Evolutionary conservation across 2,329 filamentous ascomycete species (phyloP), one percentile per base, ranked within the genome.

Genomic region (Microdochium trichocladiopsis): DNA sequence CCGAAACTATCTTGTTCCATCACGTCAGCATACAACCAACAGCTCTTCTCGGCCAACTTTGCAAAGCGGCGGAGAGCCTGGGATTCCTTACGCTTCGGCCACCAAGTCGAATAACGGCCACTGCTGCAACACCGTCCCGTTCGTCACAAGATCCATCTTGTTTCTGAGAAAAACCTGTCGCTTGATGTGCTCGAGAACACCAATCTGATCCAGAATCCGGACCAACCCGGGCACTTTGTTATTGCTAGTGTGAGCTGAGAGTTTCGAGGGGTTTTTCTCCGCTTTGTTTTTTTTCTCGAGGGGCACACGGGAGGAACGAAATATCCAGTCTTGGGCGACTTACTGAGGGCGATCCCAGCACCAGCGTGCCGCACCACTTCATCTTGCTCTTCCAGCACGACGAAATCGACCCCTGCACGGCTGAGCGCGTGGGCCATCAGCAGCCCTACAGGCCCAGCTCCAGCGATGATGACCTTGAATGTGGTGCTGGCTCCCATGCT

Each of bases 381-480:
- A 21, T 57, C 47, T 10, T 55, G 51, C 2, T 53, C 52, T 50
- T 62, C 61, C 8, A 62, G 57, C n/a, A 62, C 50, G 11, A 59
- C 48, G 48, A 57, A 63, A 33, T 59, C 43, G 24, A 63, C 60
- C 8, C 50, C 50, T 3, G 56, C 56, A 10, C 33, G 49, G 4
- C 51, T 24, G 33, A 63, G 53, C 22, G 41, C 51, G 50, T 62
- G 58, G 12, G 60, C 57, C 3, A 62, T 49, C 0, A 57, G 57
- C 1, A 63, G 45, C 8, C 59, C 60, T 0, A 58, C 55, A 22
- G 37, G 37, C 9, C 37, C 37, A n/a, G 16, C 37, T n/a, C 37
- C 37, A 8, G 21, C 37, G n/a, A 45, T 45, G 37, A 45, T n/a
- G 37, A 45, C 37, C 37, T n/a, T 8, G 47, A 49, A 49, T 9